phyloP scores from a whole-genome alignment of 345 rosid species.

The Hibiscus trionum region DNA sequence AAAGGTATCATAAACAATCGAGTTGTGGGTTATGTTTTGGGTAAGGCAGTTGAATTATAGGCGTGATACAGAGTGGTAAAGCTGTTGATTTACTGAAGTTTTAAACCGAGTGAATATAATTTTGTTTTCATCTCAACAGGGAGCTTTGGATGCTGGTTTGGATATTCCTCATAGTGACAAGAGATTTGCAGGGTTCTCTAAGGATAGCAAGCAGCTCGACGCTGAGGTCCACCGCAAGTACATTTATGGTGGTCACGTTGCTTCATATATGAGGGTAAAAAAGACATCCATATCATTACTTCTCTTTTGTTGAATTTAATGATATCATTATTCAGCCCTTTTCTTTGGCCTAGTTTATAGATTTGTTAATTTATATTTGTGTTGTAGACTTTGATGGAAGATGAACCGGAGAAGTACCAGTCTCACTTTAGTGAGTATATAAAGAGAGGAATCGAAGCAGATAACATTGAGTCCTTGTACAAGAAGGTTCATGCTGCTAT shows the following conservation, averaged over 20 bases:
- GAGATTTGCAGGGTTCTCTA: conserved; percentile 76
- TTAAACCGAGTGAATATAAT: background rate
- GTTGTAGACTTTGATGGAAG: conserved; percentile 40
- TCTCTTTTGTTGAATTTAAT: background rate
- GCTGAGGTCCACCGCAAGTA: conserved; percentile 76
- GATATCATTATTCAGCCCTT: background rate
- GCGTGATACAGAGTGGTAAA: background rate
- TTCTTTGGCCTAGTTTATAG: background rate
- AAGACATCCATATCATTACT: background rate
- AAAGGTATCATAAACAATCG: conserved; percentile 31
- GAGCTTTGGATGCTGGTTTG: conserved; percentile 83
- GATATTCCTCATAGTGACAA: conserved; percentile 89
- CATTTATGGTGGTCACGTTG: conserved; percentile 70
- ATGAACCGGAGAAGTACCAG: conserved; percentile 69
- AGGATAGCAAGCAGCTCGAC: conserved; percentile 68
- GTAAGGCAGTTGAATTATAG: background rate
- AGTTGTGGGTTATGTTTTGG: background rate
- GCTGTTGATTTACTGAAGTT: too few relatives aligned
- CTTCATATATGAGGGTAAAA: conserved; percentile 66
- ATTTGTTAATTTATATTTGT: background rate
- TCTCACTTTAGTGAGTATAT: conserved; percentile 56
- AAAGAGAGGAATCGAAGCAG: conserved; percentile 50
- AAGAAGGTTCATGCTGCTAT: conserved; percentile 70
- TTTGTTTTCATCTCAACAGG: conserved; percentile 29
- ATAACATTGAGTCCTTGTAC: conserved; percentile 47